Evolutionary conservation across 2,329 filamentous ascomycete genomes (phyloP).

Genomic region (Curvularia lunata): DNA sequence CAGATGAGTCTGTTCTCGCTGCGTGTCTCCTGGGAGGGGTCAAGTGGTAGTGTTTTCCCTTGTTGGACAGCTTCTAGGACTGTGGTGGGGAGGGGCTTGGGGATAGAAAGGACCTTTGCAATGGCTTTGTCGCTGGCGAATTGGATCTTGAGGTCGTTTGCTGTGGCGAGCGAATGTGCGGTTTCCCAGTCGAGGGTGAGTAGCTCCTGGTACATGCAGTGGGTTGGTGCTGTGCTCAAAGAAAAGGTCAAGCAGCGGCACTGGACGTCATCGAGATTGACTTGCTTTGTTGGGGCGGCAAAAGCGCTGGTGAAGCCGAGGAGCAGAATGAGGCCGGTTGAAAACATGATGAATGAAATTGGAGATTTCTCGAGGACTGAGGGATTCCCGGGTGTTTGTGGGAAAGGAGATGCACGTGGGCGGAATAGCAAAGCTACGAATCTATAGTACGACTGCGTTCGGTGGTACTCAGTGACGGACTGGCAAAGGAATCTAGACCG

Average conservation of each 20-base stretch:
- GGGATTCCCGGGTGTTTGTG: neutral
- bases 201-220: conserved; percentile 31
- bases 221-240: conserved; percentile 22
- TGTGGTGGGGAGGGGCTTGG: conserved; percentile 28
- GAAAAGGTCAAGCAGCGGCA: conserved; percentile 38
- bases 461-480: neutral
- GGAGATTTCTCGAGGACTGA: neutral
- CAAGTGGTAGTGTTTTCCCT: conserved; percentile 19
- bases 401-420: neutral
- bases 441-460: neutral
- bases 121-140: conserved; percentile 33
- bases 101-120: conserved; percentile 25
- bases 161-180: conserved; percentile 29
- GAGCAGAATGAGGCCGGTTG: conserved; percentile 12
- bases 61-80: conserved; percentile 22
- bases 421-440: neutral
- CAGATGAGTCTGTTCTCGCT: conserved; percentile 34
- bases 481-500: neutral
- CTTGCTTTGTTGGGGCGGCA: conserved; percentile 22
- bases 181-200: conserved; percentile 33
- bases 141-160: conserved; percentile 31
- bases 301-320: conserved; percentile 11
- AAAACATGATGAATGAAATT: conserved; percentile 8
- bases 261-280: conserved; percentile 26
- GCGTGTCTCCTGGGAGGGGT: conserved; percentile 12